Evolutionary conservation across 2,329 filamentous ascomycete genomes (phyloP), one percentile per base, ranked within the genome.

Genomic region (Fusarium secorum): DNA sequence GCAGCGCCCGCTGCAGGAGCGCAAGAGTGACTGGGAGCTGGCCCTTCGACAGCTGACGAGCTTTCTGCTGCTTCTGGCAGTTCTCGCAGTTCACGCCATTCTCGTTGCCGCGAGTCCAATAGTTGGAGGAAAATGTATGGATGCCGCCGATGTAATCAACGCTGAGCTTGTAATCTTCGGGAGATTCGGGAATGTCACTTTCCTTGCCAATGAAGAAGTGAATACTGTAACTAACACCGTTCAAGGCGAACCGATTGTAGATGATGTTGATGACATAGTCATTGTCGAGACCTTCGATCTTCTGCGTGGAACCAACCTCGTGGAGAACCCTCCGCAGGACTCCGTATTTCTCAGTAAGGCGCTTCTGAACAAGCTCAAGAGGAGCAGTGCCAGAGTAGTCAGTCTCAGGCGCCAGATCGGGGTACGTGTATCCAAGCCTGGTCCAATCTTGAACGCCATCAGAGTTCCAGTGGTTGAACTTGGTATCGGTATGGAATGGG

Each of bases 181-280:
- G 38, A 15, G n/a, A 41, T 11, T 33, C 24, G 5, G 28, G 38
- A 32, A 55, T 55, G 11, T 42, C 38, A 7, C 32, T 48, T 41
- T 54, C 46, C 15, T 54, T 45, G 2, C 41, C 46, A 2, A 59
- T 32, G 24, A 39, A 64, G 28, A 59, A 59, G 7, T 63, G 33
- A 7, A 63, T 57, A 4, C 9, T 63, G 45, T 63, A 63, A 20
- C 35, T 42, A 7, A 15, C 36, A 17, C 53, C 60, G 32, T 38
- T 44, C 22, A 57, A 44, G 20, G 38, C 52, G 22, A 49, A 63
- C 4, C 52, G 52, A 26, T 52, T 44, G 36, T 63, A 63, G 36
- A 20, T 51, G 30, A 63, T 28, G 20, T 63, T 63, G 28, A 63
- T 57, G 6, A 63, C 30, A 11, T 45, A 63, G 24, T 63, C 44